phyloP scores from a whole-genome alignment of 768 basidiomycete species.

The Calocera cornea region DNA sequence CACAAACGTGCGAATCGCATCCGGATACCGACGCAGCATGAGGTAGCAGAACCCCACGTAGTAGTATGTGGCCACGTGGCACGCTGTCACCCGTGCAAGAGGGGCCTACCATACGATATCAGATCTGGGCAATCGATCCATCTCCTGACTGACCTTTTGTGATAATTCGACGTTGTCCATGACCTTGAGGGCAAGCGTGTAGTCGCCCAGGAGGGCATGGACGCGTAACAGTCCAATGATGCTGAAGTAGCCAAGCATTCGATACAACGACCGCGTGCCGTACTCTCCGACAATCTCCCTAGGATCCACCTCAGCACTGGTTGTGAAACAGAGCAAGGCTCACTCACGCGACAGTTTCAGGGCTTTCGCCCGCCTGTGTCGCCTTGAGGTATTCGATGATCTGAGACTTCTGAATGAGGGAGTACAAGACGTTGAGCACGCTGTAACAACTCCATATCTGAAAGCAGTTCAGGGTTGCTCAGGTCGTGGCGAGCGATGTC shows the following conservation, averaged over 20 bases:
- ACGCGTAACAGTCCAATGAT: constrained; percentile 90
- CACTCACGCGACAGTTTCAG: constrained; percentile 72
- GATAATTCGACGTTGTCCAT: constrained; percentile 89
- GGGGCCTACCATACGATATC: constrained; percentile 40
- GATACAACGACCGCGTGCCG: constrained; percentile 76
- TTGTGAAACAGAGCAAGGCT: neutral
- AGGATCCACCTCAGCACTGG: neutral
- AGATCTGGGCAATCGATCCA: neutral
- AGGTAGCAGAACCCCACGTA: constrained; percentile 96
- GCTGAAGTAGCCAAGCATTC: constrained; percentile 93
- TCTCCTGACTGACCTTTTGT: constrained; percentile 47
- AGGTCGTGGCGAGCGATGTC: neutral
- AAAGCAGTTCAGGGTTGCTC: constrained; percentile 7
- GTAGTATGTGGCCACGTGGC: constrained; percentile 89
- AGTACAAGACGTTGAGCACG: constrained; percentile 95
- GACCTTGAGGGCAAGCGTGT: constrained; percentile 84
- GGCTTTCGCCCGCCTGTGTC: constrained; percentile 59
- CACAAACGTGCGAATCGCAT: constrained; percentile 88
- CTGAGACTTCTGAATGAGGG: constrained; percentile 91
- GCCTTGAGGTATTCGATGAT: constrained; percentile 88
- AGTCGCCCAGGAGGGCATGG: constrained; percentile 90
- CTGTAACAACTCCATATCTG: constrained; percentile 97
- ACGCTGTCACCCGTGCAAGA: constrained; percentile 92
- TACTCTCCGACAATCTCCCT: constrained; percentile 87
- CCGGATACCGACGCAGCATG: constrained; percentile 85